Evolutionary conservation across 441 rosid genomes (phyloP), one percentile per base, ranked within the genome.

Genomic region (Arabidopsis hybrid): DNA sequence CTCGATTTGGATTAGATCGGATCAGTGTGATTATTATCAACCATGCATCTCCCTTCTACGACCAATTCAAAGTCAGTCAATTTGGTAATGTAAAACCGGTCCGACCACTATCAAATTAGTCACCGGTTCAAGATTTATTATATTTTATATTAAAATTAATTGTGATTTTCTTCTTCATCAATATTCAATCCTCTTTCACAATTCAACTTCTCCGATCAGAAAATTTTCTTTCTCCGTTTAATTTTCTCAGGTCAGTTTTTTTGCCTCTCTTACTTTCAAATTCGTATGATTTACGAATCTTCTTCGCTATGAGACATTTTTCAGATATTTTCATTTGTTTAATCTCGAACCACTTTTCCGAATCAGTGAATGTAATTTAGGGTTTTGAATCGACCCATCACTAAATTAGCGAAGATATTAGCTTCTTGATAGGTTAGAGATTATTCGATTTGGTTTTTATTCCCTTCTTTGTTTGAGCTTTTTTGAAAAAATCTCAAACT

Each of bases 251-350:
- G 71, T 73, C 32, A 56, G 65, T 31, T 16, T 16, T 4, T 5
- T 13, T 32, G n/a, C 8, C 13, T 62, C 36, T 62, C 18, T 17
- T 62, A 47, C 49, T 70, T 49, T 47, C 66, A 21, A 70, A 60
- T 8, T 59, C 60, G 8, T 60, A 31, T 40, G 14, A 40, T 40
- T 71, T 32, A 51, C 45, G 53, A 71, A 16, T 40, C 43, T 60
- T 39, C 59, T 60, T 69, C 39, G 17, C 18, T 49, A 12, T 47
- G 26, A 21, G 7, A 21, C 11, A 10, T 7, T 6, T 35, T 36
- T 7, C 59, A 60, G 40, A 70, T 49, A n/a, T 49, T 47, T 0
- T 18, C 55, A 32, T 57, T 21, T 32, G 34, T 57, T 43, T 1
- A 36, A 46, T 58, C 47, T 68, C 53, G 13, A 40, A 43, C 4